Evolutionary conservation across 495 filamentous ascomycete genomes (phyloP), one percentile per base, ranked within the genome.

Genomic region (Tuber magnatum): DNA sequence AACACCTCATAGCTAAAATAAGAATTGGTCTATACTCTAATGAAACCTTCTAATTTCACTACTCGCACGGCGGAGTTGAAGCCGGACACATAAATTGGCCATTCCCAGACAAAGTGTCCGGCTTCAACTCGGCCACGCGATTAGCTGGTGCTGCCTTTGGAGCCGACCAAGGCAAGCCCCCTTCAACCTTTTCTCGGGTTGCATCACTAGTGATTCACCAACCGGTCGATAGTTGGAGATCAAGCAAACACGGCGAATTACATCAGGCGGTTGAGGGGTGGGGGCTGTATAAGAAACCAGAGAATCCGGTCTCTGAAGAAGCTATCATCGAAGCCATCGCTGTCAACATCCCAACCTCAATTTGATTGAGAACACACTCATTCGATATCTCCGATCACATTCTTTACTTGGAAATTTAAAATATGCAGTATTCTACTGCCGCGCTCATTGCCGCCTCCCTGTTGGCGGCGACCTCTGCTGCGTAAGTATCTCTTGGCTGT

Each of bases 401-500:
- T 74, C 71, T 1, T 78, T 77, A 77, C 22, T 32, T 68, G 20
- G 39, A 39, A 24, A 20, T 32, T 70, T 74, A 73, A 65, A 65
- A 65, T 38, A 80, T 80, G 78, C 78, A 80, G 77, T 80, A 80
- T 74, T 77, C 77, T 42, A 76, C 75, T 39, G 51, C 74, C 65
- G 68, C 73, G n/a, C 42, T 82, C 69, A 65, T 80, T 65, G 12
- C 77, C 40, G 71, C 73, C 10, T 71, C 75, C 48, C n/a, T 80
- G 43, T 18, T 80, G 69, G 80, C 77, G 28, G 39, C 65, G 48
- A 75, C 70, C 41, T 75, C 76, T 1, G 80, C 80, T 68, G 80
- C 80, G 76, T 80, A 43, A 69, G 80, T 71, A 1, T 71, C n/a
- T 35, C 6, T 43, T 51, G 4, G 32, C 43, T 39, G 5, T 1